These are phyloP conservation scores for Syzygium syzygioides DNA, from an alignment of 441 rosid species.

Conservation along the genomic window DNA sequence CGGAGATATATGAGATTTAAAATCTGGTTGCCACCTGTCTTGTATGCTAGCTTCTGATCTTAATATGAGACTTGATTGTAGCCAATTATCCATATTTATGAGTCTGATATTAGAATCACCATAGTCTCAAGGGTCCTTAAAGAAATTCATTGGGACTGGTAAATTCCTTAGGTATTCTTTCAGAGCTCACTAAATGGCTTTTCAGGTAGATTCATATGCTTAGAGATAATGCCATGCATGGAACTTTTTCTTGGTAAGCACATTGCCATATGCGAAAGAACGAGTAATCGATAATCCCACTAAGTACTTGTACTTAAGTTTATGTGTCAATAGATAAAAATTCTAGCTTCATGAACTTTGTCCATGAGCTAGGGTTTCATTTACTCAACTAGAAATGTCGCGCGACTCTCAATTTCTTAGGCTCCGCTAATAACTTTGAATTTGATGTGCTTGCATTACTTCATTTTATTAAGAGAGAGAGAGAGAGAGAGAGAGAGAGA, in stretches of 20 bases:
- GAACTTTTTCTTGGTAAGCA: neutral
- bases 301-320: neutral
- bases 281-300: neutral
- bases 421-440: neutral
- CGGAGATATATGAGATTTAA: neutral
- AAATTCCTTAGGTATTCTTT: neutral
- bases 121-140: neutral
- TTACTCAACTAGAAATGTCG: neutral
- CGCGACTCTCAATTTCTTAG: neutral
- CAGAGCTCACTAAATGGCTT: neutral
- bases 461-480: neutral
- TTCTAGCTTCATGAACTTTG: neutral
- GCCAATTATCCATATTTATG: neutral
- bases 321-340: neutral
- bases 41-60: neutral
- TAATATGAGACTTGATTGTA: neutral
- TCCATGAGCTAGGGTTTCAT: neutral
- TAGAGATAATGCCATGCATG: neutral
- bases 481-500: neutral
- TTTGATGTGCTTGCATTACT: neutral
- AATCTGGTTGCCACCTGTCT: neutral
- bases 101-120: neutral
- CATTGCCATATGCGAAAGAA: neutral
- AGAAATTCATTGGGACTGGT: neutral
- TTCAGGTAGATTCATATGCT: neutral